Conservation (phyloP, 2,329 filamentous ascomycete genomes). For the Trichoderma sp. region DNA sequence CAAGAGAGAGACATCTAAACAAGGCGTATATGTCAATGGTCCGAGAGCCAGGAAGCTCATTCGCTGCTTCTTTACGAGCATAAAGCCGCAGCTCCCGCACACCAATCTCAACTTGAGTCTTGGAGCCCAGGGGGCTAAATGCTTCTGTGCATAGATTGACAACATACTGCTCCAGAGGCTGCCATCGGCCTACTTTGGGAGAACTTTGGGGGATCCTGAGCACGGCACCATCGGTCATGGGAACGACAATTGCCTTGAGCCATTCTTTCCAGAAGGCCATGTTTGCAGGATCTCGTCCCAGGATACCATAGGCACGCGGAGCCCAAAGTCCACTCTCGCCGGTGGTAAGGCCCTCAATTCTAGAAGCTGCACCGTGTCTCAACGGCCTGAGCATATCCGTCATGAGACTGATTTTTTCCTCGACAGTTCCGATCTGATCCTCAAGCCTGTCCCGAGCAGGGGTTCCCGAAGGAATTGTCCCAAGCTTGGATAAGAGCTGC, state of each 20-base stretch:
- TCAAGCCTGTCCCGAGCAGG: constrained; percentile 81
- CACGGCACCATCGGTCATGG: constrained; percentile 88
- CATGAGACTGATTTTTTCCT: constrained; percentile 97
- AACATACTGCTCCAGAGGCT: constrained; percentile 93
- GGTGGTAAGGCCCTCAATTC: constrained; percentile 94
- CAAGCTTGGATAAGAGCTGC: constrained; percentile 80
- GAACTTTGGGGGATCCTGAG: constrained; percentile 85
- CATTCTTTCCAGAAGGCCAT: constrained; percentile 98
- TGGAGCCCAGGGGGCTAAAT: constrained; percentile 86
- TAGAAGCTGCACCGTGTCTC: constrained; percentile 90
- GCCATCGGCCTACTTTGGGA: constrained; percentile 90
- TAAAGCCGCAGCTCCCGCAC: constrained; percentile 90
- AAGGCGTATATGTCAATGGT: constrained; percentile 92
- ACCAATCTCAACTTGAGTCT: constrained; percentile 91
- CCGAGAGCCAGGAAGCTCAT: constrained; percentile 89
- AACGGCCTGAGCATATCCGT: constrained; percentile 91
- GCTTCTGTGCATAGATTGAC: constrained; percentile 96
- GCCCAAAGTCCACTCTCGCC: constrained; percentile 97
- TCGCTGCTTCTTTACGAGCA: constrained; percentile 87
- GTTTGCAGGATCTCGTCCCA: constrained; percentile 81
- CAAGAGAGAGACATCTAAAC: constrained; percentile 85
- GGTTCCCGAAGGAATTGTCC: constrained; percentile 78
- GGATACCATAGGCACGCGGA: constrained; percentile 87
- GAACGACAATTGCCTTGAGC: constrained; percentile 90
- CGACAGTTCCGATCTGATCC: constrained; percentile 91